phyloP scores from a whole-genome alignment of 768 basidiomycete species.

The Boletus coccyginus region DNA sequence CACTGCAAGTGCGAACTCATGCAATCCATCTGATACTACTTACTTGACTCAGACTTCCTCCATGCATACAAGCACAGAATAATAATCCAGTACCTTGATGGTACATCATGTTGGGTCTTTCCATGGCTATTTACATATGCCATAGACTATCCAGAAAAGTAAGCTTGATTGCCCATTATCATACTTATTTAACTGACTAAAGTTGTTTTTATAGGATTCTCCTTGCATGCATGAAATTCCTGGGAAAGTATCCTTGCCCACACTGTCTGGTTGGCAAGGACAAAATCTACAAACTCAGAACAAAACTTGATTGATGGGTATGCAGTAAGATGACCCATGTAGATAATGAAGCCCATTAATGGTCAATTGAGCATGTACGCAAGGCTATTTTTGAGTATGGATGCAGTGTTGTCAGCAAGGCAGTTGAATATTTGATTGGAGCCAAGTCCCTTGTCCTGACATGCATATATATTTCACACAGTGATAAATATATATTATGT shows the following conservation, averaged over 20 bases:
- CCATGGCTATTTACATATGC: constrained; percentile 25
- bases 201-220: not conserved
- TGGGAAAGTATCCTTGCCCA: constrained; percentile 22
- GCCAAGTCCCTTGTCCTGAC: not conserved
- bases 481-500: not conserved
- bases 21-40: no score
- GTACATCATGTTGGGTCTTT: constrained; percentile 15
- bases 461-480: not conserved
- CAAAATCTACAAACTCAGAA: not conserved
- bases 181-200: not conserved
- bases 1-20: no score
- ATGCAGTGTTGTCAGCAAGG: not conserved
- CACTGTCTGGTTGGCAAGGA: constrained; percentile 7
- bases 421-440: not conserved
- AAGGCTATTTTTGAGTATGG: not conserved
- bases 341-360: not conserved
- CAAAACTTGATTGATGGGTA: not conserved
- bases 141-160: constrained; percentile 36
- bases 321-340: not conserved
- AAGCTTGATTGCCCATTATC: no score
- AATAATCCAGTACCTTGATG: constrained; percentile 19
- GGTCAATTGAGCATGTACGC: not conserved
- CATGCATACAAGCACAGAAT: constrained; percentile 7
- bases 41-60: no score
- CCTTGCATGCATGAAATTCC: constrained; percentile 13